Percentiles rank a stretch among this genome's conserved stretches.
Evolutionary conservation across 2,329 filamentous ascomycete genomes (phyloP).

Genomic region (Colletotrichum sp.): DNA sequence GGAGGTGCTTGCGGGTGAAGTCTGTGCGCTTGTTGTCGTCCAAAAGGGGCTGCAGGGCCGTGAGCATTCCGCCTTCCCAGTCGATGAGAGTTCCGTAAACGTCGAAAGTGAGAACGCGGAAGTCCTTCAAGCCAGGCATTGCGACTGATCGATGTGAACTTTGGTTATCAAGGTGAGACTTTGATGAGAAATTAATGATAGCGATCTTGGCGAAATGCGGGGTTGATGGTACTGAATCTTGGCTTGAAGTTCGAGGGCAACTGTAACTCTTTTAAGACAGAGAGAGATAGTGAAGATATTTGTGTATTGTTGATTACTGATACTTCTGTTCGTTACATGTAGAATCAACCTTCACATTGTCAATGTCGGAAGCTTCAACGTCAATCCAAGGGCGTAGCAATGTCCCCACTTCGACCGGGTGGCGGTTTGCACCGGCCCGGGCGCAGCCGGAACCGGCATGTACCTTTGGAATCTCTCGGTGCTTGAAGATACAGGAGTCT

Average conservation of each 20-base stretch:
- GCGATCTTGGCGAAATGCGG: not conserved
- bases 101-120: conserved; percentile 69
- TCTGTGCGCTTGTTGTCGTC: conserved; percentile 32
- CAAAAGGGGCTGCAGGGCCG: conserved; percentile 57
- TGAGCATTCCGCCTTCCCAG: conserved; percentile 72
- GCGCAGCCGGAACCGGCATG: not conserved
- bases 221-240: not conserved
- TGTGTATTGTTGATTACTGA: not conserved
- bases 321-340: not conserved
- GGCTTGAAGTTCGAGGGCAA: not conserved
- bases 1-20: conserved; percentile 39
- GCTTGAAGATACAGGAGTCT: not conserved
- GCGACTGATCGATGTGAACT: not conserved
- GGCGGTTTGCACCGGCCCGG: not conserved
- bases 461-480: not conserved
- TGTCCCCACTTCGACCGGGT: not conserved
- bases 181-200: not conserved
- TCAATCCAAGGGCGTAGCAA: not conserved
- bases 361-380: not conserved
- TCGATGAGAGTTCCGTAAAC: conserved; percentile 83
- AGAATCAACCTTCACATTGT: not conserved
- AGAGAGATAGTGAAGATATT: not conserved
- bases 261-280: not conserved
- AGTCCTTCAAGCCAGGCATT: conserved; percentile 28
- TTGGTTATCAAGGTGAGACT: not conserved